Conservation (phyloP, 345 rosid genomes). For the Euphorbia tirucalli region DNA sequence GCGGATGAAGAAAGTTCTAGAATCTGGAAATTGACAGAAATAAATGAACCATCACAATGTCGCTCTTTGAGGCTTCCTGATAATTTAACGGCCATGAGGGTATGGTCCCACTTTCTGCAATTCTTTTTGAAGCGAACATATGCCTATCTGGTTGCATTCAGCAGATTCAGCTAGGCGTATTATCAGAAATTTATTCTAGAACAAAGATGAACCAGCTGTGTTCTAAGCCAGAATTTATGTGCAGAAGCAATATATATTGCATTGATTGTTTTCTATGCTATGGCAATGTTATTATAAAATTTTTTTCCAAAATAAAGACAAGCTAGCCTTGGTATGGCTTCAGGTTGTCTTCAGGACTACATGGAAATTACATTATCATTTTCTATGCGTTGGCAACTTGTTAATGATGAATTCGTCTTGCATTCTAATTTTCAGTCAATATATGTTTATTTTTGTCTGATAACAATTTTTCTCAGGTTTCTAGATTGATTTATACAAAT, state of each 20-base stretch:
- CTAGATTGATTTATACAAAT: slow-evolving; percentile 73
- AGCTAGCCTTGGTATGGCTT: too few species aligned
- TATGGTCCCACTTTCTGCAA: slow-evolving; percentile 24
- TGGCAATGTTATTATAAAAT: background rate
- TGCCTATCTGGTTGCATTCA: background rate
- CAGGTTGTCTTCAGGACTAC: background rate
- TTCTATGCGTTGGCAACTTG: background rate
- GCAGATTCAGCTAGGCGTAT: slow-evolving; percentile 2
- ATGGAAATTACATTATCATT: background rate
- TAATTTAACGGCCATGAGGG: slow-evolving; percentile 54
- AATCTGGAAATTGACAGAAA: slow-evolving; percentile 71
- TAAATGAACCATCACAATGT: slow-evolving; percentile 69
- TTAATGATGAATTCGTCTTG: background rate
- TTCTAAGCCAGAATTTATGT: background rate
- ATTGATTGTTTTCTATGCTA: background rate
- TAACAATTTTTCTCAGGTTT: slow-evolving; percentile 47
- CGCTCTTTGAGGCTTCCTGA: slow-evolving; percentile 70
- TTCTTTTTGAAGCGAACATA: background rate
- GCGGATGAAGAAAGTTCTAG: slow-evolving; percentile 63
- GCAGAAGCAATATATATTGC: background rate
- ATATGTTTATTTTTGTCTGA: background rate
- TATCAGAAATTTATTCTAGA: background rate
- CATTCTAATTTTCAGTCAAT: background rate
- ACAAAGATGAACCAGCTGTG: background rate
- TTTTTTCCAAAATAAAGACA: background rate